Base-by-base conservation (phyloP, 306 rosid genomes). In the Vachellia collinsii region DNA sequence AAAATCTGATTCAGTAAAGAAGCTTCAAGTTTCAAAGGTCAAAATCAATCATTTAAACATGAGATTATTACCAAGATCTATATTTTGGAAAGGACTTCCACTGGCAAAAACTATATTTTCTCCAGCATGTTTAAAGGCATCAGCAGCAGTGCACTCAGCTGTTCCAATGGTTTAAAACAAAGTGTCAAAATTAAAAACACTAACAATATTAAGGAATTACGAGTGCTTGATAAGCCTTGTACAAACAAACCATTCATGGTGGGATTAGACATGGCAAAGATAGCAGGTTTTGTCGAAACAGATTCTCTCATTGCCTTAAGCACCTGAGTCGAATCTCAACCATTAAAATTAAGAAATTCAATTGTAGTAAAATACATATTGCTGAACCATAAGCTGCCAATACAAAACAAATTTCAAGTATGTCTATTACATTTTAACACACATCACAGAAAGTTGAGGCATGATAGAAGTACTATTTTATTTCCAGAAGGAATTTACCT, bases 251-350 rank as follows among this genome's bases (percentile, higher is more conserved):
- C 99, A 80, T 96, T 96, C 89, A 79, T 86, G 70, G 99, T 96
- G 80, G 99, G 99, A 89, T 96, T 96, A 78, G 99, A 95, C 99
- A 96, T 96, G 62, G 99, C 97, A 78, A 96, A 96, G 86, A 96
- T 96, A 66, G 98, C 94, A 75, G 99, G 99, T 90, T 89, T 96
- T 80, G 85, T 72, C 70, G 99, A 96, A 85, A 89, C 96, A 78
- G 99, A 96, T 81, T 92, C 96, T 87, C 85, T 84, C 98, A 96
- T 90, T 81, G 98, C 97, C 84, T 88, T 89, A 66, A 96, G 98
- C 75, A 96, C 99, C 99, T 96, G 86, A 78, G 80, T 78, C 9
- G 56, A 82, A 83, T 75, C 84, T 41, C 87, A 88, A 70, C 74
- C 64, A 70, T 53, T 74, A 83, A 82, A 58, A 82, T 79, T 71